phyloP scores from a whole-genome alignment of 129 eudicot genomes.

The Helianthus tuberosus region DNA sequence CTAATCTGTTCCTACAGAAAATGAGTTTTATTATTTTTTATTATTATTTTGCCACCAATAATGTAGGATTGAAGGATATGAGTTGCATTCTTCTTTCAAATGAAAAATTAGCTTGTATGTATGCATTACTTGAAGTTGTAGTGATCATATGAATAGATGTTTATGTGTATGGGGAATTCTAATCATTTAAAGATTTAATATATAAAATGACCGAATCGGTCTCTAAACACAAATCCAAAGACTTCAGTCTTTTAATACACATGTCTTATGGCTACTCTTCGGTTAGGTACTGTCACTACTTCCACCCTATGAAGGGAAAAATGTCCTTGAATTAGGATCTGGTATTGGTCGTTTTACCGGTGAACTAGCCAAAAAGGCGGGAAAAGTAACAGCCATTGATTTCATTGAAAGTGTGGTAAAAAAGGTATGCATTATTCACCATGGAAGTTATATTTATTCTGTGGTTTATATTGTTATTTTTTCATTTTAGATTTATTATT shows the following conservation, averaged over 20 bases:
- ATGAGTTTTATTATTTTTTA: background rate
- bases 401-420: constrained; percentile 80
- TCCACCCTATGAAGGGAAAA: constrained; percentile 81
- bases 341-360: constrained; percentile 97
- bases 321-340: constrained; percentile 86
- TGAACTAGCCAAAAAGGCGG: constrained; percentile 79
- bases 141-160: background rate
- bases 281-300: constrained; percentile 81
- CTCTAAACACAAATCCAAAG: background rate
- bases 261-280: background rate
- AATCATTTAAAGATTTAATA: background rate
- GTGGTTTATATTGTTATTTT: background rate
- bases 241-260: background rate
- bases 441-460: background rate
- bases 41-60: no score
- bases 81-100: no score
- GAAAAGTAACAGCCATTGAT: constrained; percentile 68
- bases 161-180: background rate
- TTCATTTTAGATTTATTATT: background rate
- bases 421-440: constrained; percentile 52
- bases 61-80: no score
- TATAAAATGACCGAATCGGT: background rate
- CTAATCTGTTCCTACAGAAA: background rate
- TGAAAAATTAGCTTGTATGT: background rate
- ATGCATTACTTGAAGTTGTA: background rate